Evolutionary conservation across 345 rosid species (phyloP).

Genomic region (Arabidopsis arenosa): DNA sequence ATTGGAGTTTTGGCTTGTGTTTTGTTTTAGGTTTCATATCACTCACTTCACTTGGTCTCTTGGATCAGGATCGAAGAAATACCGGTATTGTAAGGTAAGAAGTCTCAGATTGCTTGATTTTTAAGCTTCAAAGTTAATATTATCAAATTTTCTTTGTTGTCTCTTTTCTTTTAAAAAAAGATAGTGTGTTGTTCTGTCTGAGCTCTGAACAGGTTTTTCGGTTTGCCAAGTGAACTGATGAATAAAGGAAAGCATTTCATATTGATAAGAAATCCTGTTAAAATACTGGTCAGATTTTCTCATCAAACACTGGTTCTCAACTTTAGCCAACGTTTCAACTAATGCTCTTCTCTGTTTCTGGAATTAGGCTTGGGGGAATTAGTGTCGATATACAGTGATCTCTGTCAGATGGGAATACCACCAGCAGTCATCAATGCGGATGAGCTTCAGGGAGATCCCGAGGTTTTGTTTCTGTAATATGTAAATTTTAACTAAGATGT

Average conservation of each 20-base stretch:
- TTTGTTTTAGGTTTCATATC: too few relatives aligned
- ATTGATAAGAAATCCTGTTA: conserved; percentile 74
- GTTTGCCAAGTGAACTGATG: conserved; percentile 71
- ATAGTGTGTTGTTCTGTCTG: not conserved
- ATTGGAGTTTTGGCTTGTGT: too few relatives aligned
- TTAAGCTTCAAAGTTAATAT: not conserved
- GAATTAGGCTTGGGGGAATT: conserved; percentile 83
- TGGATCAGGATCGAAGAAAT: conserved; percentile 73
- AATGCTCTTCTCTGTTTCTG: conserved; percentile 39
- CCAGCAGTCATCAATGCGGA: conserved; percentile 74
- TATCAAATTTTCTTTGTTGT: not conserved
- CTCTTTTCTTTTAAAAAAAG: too few relatives aligned
- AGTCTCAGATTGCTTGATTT: not conserved
- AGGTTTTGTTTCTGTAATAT: conserved; percentile 52
- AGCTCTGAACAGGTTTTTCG: conserved; percentile 50
- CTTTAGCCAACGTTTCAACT: conserved; percentile 21
- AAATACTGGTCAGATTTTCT: conserved; percentile 60
- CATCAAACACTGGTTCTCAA: not conserved
- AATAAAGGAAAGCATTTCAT: conserved; percentile 84
- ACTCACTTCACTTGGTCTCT: too few relatives aligned
- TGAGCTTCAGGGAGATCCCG: conserved; percentile 79
- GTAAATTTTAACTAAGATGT: too few relatives aligned
- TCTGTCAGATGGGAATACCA: conserved; percentile 66
- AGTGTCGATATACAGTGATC: conserved; percentile 70
- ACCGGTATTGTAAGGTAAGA: conserved; percentile 83